Conservation (phyloP, 148 eudicot species). For the Vaccinium darrowii region DNA sequence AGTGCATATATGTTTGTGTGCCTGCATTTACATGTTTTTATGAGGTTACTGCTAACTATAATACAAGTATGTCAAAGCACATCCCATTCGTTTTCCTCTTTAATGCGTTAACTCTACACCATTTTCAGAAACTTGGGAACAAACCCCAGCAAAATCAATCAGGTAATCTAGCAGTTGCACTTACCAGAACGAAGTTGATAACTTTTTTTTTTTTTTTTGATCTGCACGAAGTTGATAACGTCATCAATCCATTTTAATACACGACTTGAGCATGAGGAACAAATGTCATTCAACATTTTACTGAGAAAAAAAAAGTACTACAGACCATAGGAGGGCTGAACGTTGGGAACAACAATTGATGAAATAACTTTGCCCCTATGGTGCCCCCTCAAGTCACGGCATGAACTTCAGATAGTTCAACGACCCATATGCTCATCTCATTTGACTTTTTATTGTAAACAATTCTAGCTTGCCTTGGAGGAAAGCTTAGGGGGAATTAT, state of each 20-base stretch:
- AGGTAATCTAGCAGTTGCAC: background rate
- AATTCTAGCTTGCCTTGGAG: slow-evolving; percentile 74
- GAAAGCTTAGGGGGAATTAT: slow-evolving; percentile 69
- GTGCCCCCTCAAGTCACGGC: slow-evolving; percentile 86
- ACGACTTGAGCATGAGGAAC: no score
- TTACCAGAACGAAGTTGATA: no score
- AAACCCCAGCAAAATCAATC: background rate
- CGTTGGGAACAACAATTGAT: slow-evolving; percentile 62
- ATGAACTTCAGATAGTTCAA: slow-evolving; percentile 73
- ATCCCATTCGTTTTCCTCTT: background rate
- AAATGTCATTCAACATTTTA: background rate
- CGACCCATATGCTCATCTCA: slow-evolving; percentile 78
- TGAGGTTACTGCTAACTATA: background rate
- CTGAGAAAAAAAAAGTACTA: background rate
- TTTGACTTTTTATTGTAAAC: slow-evolving; percentile 74
- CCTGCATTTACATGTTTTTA: background rate
- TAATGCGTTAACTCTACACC: background rate
- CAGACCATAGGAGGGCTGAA: slow-evolving; percentile 89
- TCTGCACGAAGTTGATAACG: background rate
- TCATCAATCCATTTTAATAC: background rate
- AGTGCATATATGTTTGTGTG: background rate
- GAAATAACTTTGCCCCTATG: slow-evolving; percentile 85
- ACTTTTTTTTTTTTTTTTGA: no score
- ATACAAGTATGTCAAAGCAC: slow-evolving; percentile 7
- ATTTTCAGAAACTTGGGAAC: background rate